These are phyloP conservation scores for Solanum hybrid DNA, from an alignment of 305 asterid species.

Conservation along the genomic window DNA sequence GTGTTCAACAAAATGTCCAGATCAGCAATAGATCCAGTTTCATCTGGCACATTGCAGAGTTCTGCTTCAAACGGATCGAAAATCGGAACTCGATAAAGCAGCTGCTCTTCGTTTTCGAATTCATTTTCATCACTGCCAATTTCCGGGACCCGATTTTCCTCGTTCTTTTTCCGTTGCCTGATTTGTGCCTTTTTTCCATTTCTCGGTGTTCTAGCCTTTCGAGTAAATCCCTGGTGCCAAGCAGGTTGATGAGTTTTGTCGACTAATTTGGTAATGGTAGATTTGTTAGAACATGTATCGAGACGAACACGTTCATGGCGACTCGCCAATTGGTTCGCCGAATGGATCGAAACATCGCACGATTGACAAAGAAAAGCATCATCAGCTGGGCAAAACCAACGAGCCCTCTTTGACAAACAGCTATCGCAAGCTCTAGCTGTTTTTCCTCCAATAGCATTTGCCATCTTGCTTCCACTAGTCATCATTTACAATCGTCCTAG, in stretches of 20 bases:
- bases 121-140: conserved; percentile 22
- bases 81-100: conserved; percentile 47
- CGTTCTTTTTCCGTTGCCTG: neutral
- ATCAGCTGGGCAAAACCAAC: conserved; percentile 75
- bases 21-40: conserved; percentile 1
- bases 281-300: conserved; percentile 24
- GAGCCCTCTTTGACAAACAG: conserved; percentile 55
- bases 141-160: conserved; percentile 41
- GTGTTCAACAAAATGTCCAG: conserved; percentile 15
- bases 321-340: conserved; percentile 60
- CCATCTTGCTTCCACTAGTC: conserved; percentile 24
- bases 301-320: conserved; percentile 64
- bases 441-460: conserved; percentile 46
- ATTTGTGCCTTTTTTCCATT: conserved; percentile 9
- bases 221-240: conserved; percentile 68
- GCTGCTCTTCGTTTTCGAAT: conserved; percentile 38
- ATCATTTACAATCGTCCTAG: neutral
- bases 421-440: conserved; percentile 65
- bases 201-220: conserved; percentile 62
- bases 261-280: neutral
- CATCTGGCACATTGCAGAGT: conserved; percentile 13
- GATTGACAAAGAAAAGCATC: conserved; percentile 77
- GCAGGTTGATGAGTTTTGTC: conserved; percentile 19
- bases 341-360: conserved; percentile 59
- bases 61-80: conserved; percentile 37